Evolutionary conservation across 352 stramenopile species (phyloP).

Genomic region (Pythium biforme): DNA sequence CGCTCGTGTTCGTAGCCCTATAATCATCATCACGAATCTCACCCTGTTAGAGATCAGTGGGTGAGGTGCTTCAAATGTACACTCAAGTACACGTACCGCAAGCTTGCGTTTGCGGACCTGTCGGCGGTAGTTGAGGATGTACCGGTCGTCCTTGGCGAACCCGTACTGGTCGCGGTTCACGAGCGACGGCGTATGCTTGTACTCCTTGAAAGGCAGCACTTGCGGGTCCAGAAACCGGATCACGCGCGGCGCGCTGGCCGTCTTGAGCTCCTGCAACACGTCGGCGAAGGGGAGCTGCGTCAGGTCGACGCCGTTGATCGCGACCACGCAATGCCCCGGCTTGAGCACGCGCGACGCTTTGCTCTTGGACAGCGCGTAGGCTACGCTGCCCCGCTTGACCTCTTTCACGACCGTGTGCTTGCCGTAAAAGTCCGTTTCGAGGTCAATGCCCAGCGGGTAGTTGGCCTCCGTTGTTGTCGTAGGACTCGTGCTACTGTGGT

Average conservation of each 20-base stretch:
- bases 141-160: conserved; percentile 58
- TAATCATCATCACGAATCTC: not conserved
- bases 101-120: conserved; percentile 41
- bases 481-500: not conserved
- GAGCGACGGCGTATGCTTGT: conserved; percentile 33
- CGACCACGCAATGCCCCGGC: conserved; percentile 46
- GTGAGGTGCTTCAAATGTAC: too few relatives aligned
- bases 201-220: conserved; percentile 34
- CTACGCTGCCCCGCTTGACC: conserved; percentile 34
- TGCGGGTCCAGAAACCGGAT: conserved; percentile 48
- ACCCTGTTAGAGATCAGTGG: too few relatives aligned
- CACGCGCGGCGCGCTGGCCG: conserved; percentile 28
- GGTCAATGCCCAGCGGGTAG: conserved; percentile 43
- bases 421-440: conserved; percentile 62
- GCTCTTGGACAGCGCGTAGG: conserved; percentile 28
- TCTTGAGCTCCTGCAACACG: conserved; percentile 34
- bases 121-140: conserved; percentile 49
- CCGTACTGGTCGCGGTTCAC: conserved; percentile 59
- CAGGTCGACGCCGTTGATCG: conserved; percentile 45
- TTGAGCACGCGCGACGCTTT: conserved; percentile 18
- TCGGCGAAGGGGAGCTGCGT: conserved; percentile 34
- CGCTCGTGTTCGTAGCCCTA: conserved; percentile 47
- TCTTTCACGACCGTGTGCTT: conserved; percentile 45
- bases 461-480: not conserved
- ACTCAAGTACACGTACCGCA: conserved; percentile 22